Percentiles rank a stretch among this genome's conserved stretches.
Conservation (phyloP, 768 basidiomycete genomes). For the Scleroderma citrinum region DNA sequence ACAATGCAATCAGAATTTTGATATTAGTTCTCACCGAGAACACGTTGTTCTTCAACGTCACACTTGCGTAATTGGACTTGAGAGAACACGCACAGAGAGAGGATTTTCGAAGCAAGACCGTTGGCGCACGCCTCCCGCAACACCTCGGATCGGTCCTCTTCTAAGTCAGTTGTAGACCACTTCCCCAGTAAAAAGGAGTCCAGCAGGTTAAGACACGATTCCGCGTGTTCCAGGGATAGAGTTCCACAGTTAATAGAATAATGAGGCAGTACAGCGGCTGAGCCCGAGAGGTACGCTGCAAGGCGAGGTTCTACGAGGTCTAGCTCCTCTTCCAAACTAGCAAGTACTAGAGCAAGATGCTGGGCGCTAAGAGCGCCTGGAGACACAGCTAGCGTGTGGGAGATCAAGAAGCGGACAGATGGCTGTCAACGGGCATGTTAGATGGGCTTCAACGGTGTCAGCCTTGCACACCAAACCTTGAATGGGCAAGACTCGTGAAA, state of each 20-base stretch:
- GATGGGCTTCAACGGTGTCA: neutral
- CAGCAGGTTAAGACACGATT: too few species aligned
- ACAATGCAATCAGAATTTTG: neutral
- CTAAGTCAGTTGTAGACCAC: too few species aligned
- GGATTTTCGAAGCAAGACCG: constrained; percentile 40
- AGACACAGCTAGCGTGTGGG: constrained; percentile 43
- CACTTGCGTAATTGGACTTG: constrained; percentile 32
- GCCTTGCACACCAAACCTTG: constrained; percentile 12
- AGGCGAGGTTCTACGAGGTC: too few species aligned
- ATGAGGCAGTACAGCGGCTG: too few species aligned
- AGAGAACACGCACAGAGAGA: constrained; percentile 46
- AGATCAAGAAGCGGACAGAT: constrained; percentile 49
- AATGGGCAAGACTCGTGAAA: constrained; percentile 19
- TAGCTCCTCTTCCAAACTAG: too few species aligned
- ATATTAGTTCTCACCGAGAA: constrained; percentile 15
- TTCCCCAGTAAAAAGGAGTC: too few species aligned
- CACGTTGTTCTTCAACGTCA: constrained; percentile 7
- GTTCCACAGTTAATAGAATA: too few species aligned
- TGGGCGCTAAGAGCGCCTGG: too few species aligned
- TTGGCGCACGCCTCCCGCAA: constrained; percentile 8
- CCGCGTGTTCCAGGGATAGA: too few species aligned
- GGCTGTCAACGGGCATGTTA: constrained; percentile 31
- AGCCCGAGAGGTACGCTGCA: too few species aligned
- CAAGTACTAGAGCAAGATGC: too few species aligned
- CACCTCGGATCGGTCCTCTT: too few species aligned